Percentiles rank a stretch among this genome's conserved stretches.
Conservation (phyloP, 768 basidiomycete genomes). For the Tricholoma matsutake region DNA sequence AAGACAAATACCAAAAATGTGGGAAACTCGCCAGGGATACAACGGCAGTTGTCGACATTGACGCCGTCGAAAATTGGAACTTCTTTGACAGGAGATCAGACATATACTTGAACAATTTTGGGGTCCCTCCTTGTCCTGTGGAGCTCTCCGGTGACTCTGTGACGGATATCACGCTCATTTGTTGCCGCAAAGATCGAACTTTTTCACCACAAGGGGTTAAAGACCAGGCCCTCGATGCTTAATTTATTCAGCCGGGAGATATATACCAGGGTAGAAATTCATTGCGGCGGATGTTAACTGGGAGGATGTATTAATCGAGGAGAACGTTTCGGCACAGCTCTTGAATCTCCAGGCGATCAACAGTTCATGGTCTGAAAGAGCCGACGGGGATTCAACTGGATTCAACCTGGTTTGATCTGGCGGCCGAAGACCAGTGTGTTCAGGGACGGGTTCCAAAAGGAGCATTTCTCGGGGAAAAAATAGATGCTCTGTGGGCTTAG, state of each 20-base stretch:
- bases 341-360: neutral
- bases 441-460: slow-evolving; percentile 29
- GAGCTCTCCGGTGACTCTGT: slow-evolving; percentile 7
- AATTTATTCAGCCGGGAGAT: slow-evolving; percentile 15
- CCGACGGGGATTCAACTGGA: neutral
- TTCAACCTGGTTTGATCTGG: slow-evolving; percentile 21
- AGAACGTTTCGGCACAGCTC: neutral
- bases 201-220: slow-evolving; percentile 2
- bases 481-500: too few species aligned
- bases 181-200: slow-evolving; percentile 7
- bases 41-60: slow-evolving; percentile 1
- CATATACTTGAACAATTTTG: neutral
- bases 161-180: slow-evolving; percentile 3
- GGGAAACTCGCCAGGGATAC: slow-evolving; percentile 6
- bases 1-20: slow-evolving; percentile 23
- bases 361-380: neutral
- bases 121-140: slow-evolving; percentile 5
- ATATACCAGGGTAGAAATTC: too few species aligned
- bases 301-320: too few species aligned
- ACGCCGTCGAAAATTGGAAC: slow-evolving; percentile 5
- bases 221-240: slow-evolving; percentile 11
- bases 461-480: slow-evolving; percentile 31
- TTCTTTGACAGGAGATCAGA: slow-evolving; percentile 5
- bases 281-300: too few species aligned
- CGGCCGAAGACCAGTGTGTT: slow-evolving; percentile 23